Percentiles rank a stretch among this genome's conserved stretches.
Conservation (phyloP, 2,329 filamentous ascomycete species). For the Phialemoniopsis sp. region DNA sequence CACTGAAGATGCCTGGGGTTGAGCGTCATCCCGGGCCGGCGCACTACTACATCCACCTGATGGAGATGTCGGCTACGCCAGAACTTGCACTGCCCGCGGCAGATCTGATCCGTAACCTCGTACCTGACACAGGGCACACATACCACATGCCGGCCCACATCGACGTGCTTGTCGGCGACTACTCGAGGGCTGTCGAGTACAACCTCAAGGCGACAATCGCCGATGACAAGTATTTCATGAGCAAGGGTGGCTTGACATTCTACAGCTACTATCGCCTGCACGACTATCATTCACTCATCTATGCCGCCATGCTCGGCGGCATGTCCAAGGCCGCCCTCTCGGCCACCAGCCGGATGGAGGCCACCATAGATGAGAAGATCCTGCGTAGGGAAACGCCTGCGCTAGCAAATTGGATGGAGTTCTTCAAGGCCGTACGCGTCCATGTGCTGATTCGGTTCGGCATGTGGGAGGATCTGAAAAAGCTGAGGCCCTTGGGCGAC, state of each 20-base stretch:
- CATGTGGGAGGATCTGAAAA: constrained; percentile 47
- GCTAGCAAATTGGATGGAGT: constrained; percentile 56
- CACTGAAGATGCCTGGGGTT: constrained; percentile 44
- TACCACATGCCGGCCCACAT: constrained; percentile 9
- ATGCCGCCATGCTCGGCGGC: constrained; percentile 55
- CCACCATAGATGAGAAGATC: constrained; percentile 29
- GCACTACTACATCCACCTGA: constrained; percentile 48
- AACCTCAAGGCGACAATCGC: constrained; percentile 9
- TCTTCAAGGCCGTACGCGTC: constrained; percentile 43
- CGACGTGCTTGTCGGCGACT: constrained; percentile 9
- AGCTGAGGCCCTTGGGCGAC: constrained; percentile 37
- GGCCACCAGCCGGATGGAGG: constrained; percentile 26
- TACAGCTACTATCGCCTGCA: constrained; percentile 53
- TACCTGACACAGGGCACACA: constrained; percentile 7
- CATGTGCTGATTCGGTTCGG: constrained; percentile 56
- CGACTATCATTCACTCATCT: constrained; percentile 51
- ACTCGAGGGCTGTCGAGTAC: constrained; percentile 9
- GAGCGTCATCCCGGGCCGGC: constrained; percentile 60
- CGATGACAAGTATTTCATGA: constrained; percentile 33
- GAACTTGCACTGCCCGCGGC: constrained; percentile 4
- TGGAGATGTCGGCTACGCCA: constrained; percentile 10
- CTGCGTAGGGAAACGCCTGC: constrained; percentile 42
- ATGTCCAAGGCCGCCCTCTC: constrained; percentile 42
- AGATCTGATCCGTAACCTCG: constrained; percentile 7
- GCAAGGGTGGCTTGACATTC: constrained; percentile 43